Evolutionary conservation across 108 stramenopile genomes (phyloP).

Genomic region (Cyclostephanos tholiformis): DNA sequence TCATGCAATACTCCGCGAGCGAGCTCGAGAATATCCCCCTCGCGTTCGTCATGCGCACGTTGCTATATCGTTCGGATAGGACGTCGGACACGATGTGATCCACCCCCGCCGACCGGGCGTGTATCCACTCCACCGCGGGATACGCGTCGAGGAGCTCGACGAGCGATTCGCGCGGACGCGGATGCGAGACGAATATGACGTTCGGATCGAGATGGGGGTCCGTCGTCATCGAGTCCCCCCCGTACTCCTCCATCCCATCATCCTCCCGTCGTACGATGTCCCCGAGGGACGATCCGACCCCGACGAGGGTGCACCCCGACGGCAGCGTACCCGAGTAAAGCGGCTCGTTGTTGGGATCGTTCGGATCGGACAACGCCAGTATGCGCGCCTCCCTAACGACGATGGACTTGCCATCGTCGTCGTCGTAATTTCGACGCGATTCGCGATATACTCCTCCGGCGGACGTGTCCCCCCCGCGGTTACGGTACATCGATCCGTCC

Average conservation of each 20-base stretch:
- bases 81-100: conserved; percentile 66
- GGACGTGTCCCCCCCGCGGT: conserved; percentile 38
- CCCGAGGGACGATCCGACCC: conserved; percentile 55
- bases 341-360: conserved; percentile 63
- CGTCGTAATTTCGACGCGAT: too few relatives aligned
- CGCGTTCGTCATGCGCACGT: conserved; percentile 96
- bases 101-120: conserved; percentile 82
- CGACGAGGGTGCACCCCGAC: conserved; percentile 58
- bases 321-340: conserved; percentile 64
- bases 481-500: conserved; percentile 42
- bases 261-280: conserved; percentile 53
- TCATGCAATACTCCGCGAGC: conserved; percentile 89
- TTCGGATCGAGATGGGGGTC: too few relatives aligned
- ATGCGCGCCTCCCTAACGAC: conserved; percentile 61
- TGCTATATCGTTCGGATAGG: conserved; percentile 50
- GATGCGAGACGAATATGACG: conserved; percentile 75
- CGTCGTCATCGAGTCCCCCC: too few relatives aligned
- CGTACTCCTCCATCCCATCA: conserved; percentile 43
- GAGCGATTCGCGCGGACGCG: conserved; percentile 59
- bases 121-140: conserved; percentile 79
- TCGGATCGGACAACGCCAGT: conserved; percentile 56
- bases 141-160: conserved; percentile 54
- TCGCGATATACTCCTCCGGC: too few relatives aligned
- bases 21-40: conserved; percentile 86
- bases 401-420: conserved; percentile 2